Evolutionary conservation across 768 basidiomycete species (phyloP), one percentile per base, ranked within the genome.

Genomic region (Amanita jacksonii): DNA sequence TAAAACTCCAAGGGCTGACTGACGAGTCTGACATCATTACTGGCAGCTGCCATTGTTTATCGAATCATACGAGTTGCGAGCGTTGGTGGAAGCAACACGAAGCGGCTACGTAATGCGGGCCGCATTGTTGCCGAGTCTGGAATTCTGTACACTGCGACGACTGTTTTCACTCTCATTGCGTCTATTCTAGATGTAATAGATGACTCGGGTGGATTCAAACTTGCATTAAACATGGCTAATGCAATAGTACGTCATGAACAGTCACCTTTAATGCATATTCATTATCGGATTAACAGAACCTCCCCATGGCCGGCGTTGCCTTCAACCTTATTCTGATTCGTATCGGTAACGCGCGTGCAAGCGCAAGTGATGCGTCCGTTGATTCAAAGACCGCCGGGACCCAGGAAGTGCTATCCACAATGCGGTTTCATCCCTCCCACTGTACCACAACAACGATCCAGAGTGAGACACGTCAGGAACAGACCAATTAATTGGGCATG

Each of bases 311-410:
- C 9, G 19, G 41, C 31, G 23, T 42, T 8, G 15, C 28, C 19
- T 32, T 42, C 12, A 42, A 42, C 18, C 3, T 42, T 13, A 42
- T 42, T 42, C 22, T 31, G 1, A 42, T 42, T 23, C 31, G 41
- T 10, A 20, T 42, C 9, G n/a, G 30, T 16, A 1, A 24, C 12
- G 5, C 20, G 9, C 31, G 31, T n/a, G n/a, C 28, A 5, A 41
- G 12, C 3, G 12, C 27, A 28, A 6, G 12, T 12, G 27, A 28
- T n/a, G n/a, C 27, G 27, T 6, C 27, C 6, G 27, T 28, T 28
- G 27, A 28, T 28, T 28, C 12, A 12, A 6, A 28, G 12, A 6
- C 27, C 27, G 7, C 27, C 12, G 27, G 12, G 6, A 28, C 6
- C 12, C 7, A 12, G 27, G 27, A 12, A 28, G 27, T 28, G 6